Base-by-base conservation (phyloP, 306 rosid genomes). In the Prunus armeniaca region DNA sequence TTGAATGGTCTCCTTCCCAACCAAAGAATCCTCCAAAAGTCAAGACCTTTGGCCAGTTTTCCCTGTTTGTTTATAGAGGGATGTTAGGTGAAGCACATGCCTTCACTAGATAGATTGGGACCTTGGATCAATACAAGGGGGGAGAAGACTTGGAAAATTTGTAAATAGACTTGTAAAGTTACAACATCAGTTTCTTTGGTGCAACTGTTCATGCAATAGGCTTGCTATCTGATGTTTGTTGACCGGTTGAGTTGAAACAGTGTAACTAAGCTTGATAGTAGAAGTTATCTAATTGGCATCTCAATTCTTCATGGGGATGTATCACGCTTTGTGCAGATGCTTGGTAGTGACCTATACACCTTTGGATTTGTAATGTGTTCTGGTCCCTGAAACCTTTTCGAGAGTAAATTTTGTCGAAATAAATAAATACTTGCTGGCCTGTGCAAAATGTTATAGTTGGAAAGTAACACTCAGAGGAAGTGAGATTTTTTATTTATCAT, bases 21-120 rank as follows among this genome's bases (percentile, higher is more conserved):
- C 75, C 38, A 68, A 65, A 76, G 63, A 10, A 73, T 76, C 57
- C 60, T 71, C 32, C 7, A 79, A 74, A 85, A 78, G 93, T 88
- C 90, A 84, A 82, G 69, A 55, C 57, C 47, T 80, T 74, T 30
- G 61, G 76, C 65, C 66, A 76, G 56, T 73, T 49, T 52, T 43
- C 71, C 74, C 9, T 71, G 20, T 75, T 83, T 79, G 28, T 83
- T 71, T 70, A 65, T 67, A 20, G 63, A 79, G 79, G 18, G 46
- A 67, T 65, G 41, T 82, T 76, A 61, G 87, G 87, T 72, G 60
- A 43, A 67, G 83, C 91, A 85, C 88, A 82, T 88, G 91, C 58
- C 62, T 73, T 76, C 13, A 74, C 76, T 15, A 72, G 81, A 24
- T 72, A 24, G 69, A 54, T 38, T 68, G 72, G 65, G 77, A 77